phyloP scores from a whole-genome alignment of 2,329 filamentous ascomycete species.

The Colletotrichum lindemuthianum region DNA sequence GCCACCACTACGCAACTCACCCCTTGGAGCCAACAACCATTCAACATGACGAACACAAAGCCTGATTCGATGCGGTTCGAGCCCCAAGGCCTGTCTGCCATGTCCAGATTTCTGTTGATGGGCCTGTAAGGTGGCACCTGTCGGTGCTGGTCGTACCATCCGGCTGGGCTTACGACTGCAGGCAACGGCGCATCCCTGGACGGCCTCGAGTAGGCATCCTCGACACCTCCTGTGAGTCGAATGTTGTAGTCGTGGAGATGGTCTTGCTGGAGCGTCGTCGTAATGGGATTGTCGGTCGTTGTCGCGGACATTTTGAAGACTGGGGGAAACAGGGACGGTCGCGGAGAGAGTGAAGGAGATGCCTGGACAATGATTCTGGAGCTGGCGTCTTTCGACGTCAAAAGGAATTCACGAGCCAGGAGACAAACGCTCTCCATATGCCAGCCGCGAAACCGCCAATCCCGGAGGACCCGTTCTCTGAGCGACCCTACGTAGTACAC shows the following conservation, averaged over 20 bases:
- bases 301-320: constrained; percentile 23
- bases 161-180: constrained; percentile 30
- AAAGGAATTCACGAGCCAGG: neutral
- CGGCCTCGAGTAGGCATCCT: constrained; percentile 27
- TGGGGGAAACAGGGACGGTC: no score
- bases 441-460: constrained; percentile 20
- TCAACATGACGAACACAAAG: constrained; percentile 41
- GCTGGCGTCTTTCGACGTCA: neutral
- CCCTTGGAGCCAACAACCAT: constrained; percentile 37
- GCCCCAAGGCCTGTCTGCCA: constrained; percentile 36
- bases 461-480: constrained; percentile 9
- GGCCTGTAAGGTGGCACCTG: constrained; percentile 40
- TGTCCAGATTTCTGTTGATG: constrained; percentile 37
- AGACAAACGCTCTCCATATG: constrained; percentile 26
- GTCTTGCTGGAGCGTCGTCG: constrained; percentile 21
- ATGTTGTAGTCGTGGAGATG: constrained; percentile 32
- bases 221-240: constrained; percentile 29
- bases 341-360: no score
- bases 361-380: neutral
- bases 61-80: constrained; percentile 33
- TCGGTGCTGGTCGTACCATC: constrained; percentile 38
- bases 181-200: constrained; percentile 24
- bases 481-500: neutral
- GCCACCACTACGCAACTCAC: neutral
- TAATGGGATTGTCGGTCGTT: constrained; percentile 23